These are phyloP conservation scores for Fusarium acutatum DNA, from an alignment of 2,329 filamentous ascomycete species.

Conservation along the genomic window DNA sequence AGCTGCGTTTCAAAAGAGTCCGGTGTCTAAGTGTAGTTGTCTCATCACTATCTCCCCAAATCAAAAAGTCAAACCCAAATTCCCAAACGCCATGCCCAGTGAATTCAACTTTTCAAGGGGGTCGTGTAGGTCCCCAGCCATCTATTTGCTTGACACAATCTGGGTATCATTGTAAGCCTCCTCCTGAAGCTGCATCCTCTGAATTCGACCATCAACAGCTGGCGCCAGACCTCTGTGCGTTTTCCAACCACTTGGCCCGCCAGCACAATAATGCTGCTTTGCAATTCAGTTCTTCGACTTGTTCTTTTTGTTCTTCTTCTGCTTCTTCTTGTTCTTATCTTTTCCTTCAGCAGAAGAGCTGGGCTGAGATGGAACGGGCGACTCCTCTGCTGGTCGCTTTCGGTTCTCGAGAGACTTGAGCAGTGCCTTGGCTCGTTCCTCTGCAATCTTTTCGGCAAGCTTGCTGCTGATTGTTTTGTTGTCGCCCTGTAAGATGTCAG, in stretches of 20 bases:
- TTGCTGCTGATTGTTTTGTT: constrained; percentile 62
- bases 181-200: background rate
- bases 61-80: background rate
- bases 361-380: constrained; percentile 36
- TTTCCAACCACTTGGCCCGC: background rate
- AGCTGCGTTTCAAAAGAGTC: background rate
- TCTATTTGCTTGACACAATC: background rate
- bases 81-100: constrained; percentile 26
- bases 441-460: constrained; percentile 64
- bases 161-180: constrained; percentile 18
- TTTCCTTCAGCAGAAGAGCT: constrained; percentile 23
- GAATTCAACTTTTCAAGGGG: constrained; percentile 11
- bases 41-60: background rate
- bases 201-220: background rate
- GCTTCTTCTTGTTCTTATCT: constrained; percentile 45
- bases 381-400: constrained; percentile 53
- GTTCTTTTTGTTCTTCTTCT: constrained; percentile 47
- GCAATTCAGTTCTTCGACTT: constrained; percentile 41
- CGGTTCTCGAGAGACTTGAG: constrained; percentile 56
- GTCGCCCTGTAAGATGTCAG: constrained; percentile 51
- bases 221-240: background rate
- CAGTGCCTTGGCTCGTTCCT: constrained; percentile 62
- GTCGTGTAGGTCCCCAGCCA: background rate
- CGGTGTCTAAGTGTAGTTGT: background rate
- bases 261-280: background rate